Percentiles rank a stretch among this genome's conserved stretches.
Conservation (phyloP, 768 basidiomycete species). For the Trametopsis cervina region DNA sequence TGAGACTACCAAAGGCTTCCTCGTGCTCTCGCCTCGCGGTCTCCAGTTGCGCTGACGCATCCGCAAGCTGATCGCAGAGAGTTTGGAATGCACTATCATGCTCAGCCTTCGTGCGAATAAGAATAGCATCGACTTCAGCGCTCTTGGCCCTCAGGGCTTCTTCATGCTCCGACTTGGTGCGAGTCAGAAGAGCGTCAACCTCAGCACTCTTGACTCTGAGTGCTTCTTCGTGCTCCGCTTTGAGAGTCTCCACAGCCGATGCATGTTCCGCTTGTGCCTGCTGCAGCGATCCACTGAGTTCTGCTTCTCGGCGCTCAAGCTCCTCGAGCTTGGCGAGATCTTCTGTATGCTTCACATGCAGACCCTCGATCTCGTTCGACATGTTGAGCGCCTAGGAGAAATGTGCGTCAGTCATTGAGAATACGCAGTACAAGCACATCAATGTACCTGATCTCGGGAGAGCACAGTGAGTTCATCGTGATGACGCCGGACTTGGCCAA, state of each 20-base stretch:
- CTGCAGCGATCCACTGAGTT: constrained; percentile 44
- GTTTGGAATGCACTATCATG: constrained; percentile 10
- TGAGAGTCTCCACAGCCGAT: constrained; percentile 40
- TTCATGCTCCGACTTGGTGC: constrained; percentile 46
- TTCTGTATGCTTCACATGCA: constrained; percentile 55
- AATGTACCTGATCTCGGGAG: constrained; percentile 74
- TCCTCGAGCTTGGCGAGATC: constrained; percentile 44
- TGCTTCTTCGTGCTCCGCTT: constrained; percentile 36
- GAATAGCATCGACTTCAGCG: constrained; percentile 32
- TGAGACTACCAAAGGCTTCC: constrained; percentile 49
- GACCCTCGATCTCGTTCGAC: constrained; percentile 76
- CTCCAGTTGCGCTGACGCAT: constrained; percentile 24
- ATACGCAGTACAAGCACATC: background rate
- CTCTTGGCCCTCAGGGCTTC: constrained; percentile 26
- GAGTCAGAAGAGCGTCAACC: constrained; percentile 33
- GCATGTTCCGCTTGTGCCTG: constrained; percentile 44
- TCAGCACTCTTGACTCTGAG: constrained; percentile 36
- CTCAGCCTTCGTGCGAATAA: constrained; percentile 36
- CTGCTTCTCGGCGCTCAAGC: constrained; percentile 48
- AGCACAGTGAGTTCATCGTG: constrained; percentile 77
- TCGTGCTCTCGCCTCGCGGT: constrained; percentile 49
- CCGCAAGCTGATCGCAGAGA: constrained; percentile 25
- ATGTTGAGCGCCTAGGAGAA: constrained; percentile 66
- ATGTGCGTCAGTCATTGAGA: constrained; percentile 3
- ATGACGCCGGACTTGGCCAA: constrained; percentile 64